Evolutionary conservation across 1,139 yeast genomes (phyloP), one percentile per base, ranked within the genome.

Genomic region (Hyphopichia burtonii): DNA sequence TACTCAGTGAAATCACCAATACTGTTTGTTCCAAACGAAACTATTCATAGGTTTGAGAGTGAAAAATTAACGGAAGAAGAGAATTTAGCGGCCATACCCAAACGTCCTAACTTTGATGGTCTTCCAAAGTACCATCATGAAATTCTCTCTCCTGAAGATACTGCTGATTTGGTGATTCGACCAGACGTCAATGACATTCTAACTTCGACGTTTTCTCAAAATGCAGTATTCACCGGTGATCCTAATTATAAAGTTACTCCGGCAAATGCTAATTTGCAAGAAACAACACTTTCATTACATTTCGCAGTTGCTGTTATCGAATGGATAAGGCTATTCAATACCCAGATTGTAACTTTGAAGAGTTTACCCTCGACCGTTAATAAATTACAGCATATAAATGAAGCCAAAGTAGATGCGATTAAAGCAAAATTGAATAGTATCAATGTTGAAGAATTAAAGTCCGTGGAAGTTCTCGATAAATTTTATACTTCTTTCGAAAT

Each of bases 11-110:
- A 34, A 22, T 30, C 44, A 16, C 43, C 46, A 18, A 52, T 56
- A 27, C 64, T 61, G 66, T 69, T 71, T 44, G 50, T 60, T 5
- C 66, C 75, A 10, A 67, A 68, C 38, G 65, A 65, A 27, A 55
- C 59, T 9, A 50, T 49, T 23, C 62, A 60, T 44, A 44, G 56
- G n/a, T 65, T 66, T 45, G 71, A 68, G 23, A 55, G 61, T 35
- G 73, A 67, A 44, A 61, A 54, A 38, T 48, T 66, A 36, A 56
- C 68, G 2, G 54, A 60, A 2, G 66, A 59, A 43, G 60, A 68
- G 38, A 61, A 66, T 41, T 50, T 44, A 16, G 67, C 63, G 3
- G 69, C 73, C 10, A 63, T 71, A 10, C 77, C 76, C 2, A 43
- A 55, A 19, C 57, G 52, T 45, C 68, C 68, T n/a, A 40, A 19